phyloP scores from a whole-genome alignment of 129 eudicot genomes.

The Dittrichia graveolens region DNA sequence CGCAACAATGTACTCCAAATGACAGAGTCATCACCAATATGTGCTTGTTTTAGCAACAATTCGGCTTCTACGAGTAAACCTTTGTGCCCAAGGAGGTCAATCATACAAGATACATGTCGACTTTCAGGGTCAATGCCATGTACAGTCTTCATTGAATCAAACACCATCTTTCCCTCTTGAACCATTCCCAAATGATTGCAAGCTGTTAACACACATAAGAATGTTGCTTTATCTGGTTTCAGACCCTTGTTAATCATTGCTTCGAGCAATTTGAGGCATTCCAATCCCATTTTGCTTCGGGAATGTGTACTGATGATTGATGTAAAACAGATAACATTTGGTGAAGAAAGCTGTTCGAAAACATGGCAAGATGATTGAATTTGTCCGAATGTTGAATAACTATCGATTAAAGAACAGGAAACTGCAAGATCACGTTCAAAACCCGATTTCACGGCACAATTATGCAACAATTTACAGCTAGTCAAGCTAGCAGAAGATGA shows the following conservation, averaged over 20 bases:
- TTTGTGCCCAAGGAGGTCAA: conserved; percentile 71
- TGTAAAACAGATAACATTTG: conserved; percentile 59
- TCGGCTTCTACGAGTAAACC: conserved; percentile 73
- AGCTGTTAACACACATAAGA: conserved; percentile 58
- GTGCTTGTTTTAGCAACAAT: conserved; percentile 45
- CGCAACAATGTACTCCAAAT: conserved; percentile 66
- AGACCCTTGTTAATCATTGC: conserved; percentile 50
- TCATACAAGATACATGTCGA: conserved; percentile 65
- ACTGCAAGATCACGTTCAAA: conserved; percentile 51
- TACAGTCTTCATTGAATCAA: conserved; percentile 49
- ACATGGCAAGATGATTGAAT: conserved; percentile 34
- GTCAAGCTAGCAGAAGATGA: conserved; percentile 44
- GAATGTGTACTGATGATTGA: conserved; percentile 60
- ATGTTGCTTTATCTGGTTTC: conserved; percentile 68
- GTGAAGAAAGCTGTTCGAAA: conserved; percentile 41
- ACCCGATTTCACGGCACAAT: conserved; percentile 58
- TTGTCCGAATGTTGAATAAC: conserved; percentile 56
- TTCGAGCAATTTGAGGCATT: conserved; percentile 51
- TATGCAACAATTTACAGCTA: conserved; percentile 56
- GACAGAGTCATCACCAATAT: conserved; percentile 35
- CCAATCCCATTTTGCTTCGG: conserved; percentile 52
- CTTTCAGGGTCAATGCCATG: conserved; percentile 55
- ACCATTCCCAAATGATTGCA: conserved; percentile 71
- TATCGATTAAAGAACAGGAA: conserved; percentile 52
- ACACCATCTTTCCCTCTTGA: conserved; percentile 55